A percentile compares a stretch with the other conserved stretches of the same genome.
These are phyloP conservation scores for Mycena kentingensis DNA, from an alignment of 768 basidiomycete species.

Conservation along the genomic window DNA sequence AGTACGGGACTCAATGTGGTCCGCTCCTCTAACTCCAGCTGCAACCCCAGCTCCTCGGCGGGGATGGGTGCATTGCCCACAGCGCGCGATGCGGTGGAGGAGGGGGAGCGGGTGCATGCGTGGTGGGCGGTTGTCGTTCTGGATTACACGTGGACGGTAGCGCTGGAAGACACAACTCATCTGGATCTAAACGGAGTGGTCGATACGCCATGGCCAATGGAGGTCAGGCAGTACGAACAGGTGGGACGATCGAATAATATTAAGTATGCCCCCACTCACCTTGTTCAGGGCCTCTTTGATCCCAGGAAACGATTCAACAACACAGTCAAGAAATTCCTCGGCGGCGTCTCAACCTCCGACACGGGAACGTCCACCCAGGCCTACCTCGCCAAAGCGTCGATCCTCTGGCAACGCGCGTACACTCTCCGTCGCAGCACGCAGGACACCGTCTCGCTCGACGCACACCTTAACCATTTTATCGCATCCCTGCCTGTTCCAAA, in stretches of 20 bases:
- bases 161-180: not conserved
- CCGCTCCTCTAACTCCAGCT: not conserved
- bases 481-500: not conserved
- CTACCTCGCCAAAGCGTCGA: conserved; percentile 11
- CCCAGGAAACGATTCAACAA: not conserved
- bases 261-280: no score
- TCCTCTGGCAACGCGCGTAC: conserved; percentile 21
- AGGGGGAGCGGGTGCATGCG: conserved; percentile 14
- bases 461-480: not conserved
- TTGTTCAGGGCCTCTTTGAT: not conserved
- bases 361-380: conserved; percentile 1
- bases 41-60: not conserved
- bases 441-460: conserved; percentile 2
- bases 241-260: no score
- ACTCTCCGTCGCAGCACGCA: not conserved
- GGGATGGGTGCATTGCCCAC: not conserved
- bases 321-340: conserved; percentile 9
- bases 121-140: conserved; percentile 15
- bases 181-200: not conserved
- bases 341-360: not conserved
- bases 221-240: conserved; percentile 5
- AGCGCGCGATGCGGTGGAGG: conserved; percentile 9
- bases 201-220: conserved; percentile 15
- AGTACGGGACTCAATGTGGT: conserved; percentile 28
- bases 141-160: conserved; percentile 20